phyloP scores from a whole-genome alignment of 1,284 basidiomycete species.

The Takashimella koratensis region DNA sequence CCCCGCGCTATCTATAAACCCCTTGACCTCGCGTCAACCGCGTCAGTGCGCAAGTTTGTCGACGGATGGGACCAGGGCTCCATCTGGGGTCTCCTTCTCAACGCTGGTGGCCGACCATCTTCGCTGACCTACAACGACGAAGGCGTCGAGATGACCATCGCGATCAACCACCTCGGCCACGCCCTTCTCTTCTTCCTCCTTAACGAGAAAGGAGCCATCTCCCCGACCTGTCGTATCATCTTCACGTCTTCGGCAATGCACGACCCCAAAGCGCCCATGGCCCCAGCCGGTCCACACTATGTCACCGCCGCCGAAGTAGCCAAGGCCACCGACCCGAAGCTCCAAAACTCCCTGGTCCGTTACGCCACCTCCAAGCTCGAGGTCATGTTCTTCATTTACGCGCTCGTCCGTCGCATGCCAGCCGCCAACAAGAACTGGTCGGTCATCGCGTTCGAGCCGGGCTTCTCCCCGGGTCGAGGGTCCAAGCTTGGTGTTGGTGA shows the following conservation, averaged over 20 bases:
- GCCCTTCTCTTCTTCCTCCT: slow-evolving; percentile 2
- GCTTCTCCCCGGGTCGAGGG: slow-evolving; percentile 8
- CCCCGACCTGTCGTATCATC: neutral
- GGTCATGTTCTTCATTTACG: slow-evolving; percentile 3
- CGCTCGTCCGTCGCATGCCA: neutral
- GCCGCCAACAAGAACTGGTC: slow-evolving; percentile 1
- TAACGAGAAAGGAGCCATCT: neutral
- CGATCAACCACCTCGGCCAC: neutral
- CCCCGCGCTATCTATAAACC: neutral
- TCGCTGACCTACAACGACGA: neutral
- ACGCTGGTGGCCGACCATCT: too few species aligned
- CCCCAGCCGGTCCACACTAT: slow-evolving; percentile 1
- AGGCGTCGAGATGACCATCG: neutral
- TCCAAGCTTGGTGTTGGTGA: slow-evolving; percentile 3
- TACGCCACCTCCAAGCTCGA: slow-evolving; percentile 7
- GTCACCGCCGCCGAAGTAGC: neutral
- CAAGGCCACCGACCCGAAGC: neutral
- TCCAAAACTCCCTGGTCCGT: neutral
- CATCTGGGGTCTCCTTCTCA: too few species aligned
- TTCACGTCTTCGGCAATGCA: too few species aligned
- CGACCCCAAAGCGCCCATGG: slow-evolving; percentile 1
- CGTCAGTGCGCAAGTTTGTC: too few species aligned
- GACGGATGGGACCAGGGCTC: too few species aligned
- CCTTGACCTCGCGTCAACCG: neutral
- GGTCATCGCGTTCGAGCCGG: slow-evolving; percentile 4